Evolutionary conservation across 2,329 filamentous ascomycete genomes (phyloP), one percentile per base, ranked within the genome.

Genomic region (Penicillium italicum): DNA sequence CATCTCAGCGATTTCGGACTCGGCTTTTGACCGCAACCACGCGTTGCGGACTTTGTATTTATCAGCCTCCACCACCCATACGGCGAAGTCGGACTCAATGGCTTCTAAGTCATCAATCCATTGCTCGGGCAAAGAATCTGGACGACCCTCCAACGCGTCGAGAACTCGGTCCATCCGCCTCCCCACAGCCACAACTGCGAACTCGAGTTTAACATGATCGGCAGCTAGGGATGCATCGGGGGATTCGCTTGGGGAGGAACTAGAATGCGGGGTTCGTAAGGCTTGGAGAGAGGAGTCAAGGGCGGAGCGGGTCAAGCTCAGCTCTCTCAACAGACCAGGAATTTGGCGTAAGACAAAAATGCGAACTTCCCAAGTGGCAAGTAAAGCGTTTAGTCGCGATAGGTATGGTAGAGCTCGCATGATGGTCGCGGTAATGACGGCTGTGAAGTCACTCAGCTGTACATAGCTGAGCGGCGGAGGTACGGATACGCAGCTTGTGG

Each of bases 31-130:
- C 30, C 63, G 65, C 33, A 60, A 64, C 65, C 68, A 82, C 62
- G 92, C 85, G 22, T 84, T 82, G 62, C 90, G 85, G 47, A 87
- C 79, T n/a, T 92, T 81, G 64, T 83, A 86, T 57, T 82, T 82
- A 67, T 95, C 90, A 31, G 89, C 91, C 45, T 87, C 82, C 45
- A 88, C 86, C 41, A 86, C 85, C 94, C 94, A 99, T 24, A 86
- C 82, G 8, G 85, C 84, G 72, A 93, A 96, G 30, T 86, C 83
- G 11, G 81, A 78, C 71, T 99, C 94, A 5, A 95, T 78, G 0
- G 76, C 74, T 71, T 97, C 94, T 76, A 97, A 87, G 5, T 86
- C 82, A 65, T 96, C 90, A 53, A 97, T 84, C 94, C 93, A 99
- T 28, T 78, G 72, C 38, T 95, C 89, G 0, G 94, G 94, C 10